Base-by-base conservation (phyloP, 2,329 filamentous ascomycete genomes). In the Fusarium tupiense region DNA sequence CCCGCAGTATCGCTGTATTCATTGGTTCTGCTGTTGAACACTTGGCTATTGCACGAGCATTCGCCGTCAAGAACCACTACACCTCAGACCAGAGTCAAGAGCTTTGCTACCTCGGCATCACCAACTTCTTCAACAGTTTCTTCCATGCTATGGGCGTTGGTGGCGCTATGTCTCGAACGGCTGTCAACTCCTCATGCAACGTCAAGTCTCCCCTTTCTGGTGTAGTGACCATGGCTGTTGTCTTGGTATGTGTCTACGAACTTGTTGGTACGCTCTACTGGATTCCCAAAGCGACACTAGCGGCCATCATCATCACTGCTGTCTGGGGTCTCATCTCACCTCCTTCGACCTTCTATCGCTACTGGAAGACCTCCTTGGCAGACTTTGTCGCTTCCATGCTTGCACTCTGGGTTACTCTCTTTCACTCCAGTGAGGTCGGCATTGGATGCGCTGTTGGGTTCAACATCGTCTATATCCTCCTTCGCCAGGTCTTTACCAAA, bases 261-360 rank as follows among this genome's bases (percentile, higher is more conserved):
- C 86, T 92, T 43, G 88, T 88, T 0, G 88, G 87, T 0, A 87
- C 88, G 0, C 84, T 93, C 0, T 91, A 90, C 81, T 93, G 90
- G 89, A 90, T 92, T n/a, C 91, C 91, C 2, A 91, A 91, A 74
- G 86, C 90, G 0, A 91, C 89, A 0, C 84, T 92, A 3, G 87
- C 91, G 2, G 91, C 90, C 6, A 91, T 92, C 69, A 91, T 92
- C 71, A 91, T 92, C 73, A 90, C 88, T 67, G 90, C 90, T 11
- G 89, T 92, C 1, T 88, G 88, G 81, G 89, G 90, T 44, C 84
- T 92, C 12, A 89, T 92, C 50, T 88, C 88, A 0, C 86, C 89
- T 0, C 86, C 90, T 0, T 86, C 84, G 6, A 85, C 88, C 16
- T 91, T 92, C 77, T 91, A 91, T 80, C 83, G 85, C 20, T 92